Base-by-base conservation (phyloP, 2,329 filamentous ascomycete species). In the Metarhizium guizhouense region DNA sequence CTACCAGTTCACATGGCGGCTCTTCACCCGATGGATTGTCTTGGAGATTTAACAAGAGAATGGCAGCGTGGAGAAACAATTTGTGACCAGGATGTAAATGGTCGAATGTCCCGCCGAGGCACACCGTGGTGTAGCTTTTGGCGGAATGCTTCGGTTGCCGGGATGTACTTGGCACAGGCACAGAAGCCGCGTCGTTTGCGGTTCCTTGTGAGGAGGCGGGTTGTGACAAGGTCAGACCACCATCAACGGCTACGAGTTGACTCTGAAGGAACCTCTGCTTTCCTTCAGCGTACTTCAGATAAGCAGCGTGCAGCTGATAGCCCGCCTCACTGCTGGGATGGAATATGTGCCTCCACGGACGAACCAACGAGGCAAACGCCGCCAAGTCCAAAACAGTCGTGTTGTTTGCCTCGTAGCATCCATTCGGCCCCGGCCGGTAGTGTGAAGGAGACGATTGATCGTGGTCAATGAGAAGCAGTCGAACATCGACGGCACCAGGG, bases 81-180 rank as follows among this genome's bases (percentile, higher is more conserved):
- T 97, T 99, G 75, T 99, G 94, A 6, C 94, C 94, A 4, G 89
- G 85, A 68, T 99, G 94, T 25, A 99, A 80, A 71, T 97, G 91
- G 69, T 99, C 94, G 72, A 97, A 99, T 0, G 94, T 99, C 10
- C 94, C 94, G 34, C 93, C 94, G 13, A 97, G 82, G 53, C 87
- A 89, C 52, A 95, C 87, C 3, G 60, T 65, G 3, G 58, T 57
- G 58, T 70, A 71, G 0, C 63, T 61, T 3, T 54, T 53, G 5
- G 56, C 54, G 14, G 54, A 54, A 3, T 59, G 53, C 1, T 57
- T 51, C 7, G 18, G 13, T 42, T 10, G n/a, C n/a, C 20, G 25
- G 14, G 34, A 25, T 4, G 25, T 25, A 4, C 25, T 25, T 25
- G 25, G 25, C 25, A 1, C 25, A 25, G 25, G 1, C 25, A 25